A percentile compares a stretch with the other conserved stretches of the same genome.
These are phyloP conservation scores for Skeletonema tropicum DNA, from an alignment of 108 stramenopile species.

Conservation along the genomic window DNA sequence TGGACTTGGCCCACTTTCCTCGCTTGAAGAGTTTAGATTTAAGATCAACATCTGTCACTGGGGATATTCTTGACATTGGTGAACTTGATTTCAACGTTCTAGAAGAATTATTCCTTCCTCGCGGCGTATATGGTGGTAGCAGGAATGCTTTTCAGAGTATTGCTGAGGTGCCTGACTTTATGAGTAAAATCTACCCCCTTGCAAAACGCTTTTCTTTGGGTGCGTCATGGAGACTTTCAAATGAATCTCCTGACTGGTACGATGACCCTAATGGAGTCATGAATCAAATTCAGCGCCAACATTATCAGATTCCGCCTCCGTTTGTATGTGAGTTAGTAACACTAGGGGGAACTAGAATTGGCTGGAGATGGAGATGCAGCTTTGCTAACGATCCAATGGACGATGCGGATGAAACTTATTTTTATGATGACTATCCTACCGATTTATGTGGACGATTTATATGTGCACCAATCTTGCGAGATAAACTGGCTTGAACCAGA, in stretches of 20 bases:
- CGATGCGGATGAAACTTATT: too few species aligned
- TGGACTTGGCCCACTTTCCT: conserved; percentile 24
- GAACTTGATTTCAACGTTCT: not conserved
- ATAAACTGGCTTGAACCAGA: too few species aligned
- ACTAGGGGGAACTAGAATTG: too few species aligned
- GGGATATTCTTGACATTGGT: not conserved
- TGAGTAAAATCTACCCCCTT: not conserved
- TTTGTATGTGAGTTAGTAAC: not conserved
- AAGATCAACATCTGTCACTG: not conserved
- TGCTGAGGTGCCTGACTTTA: not conserved
- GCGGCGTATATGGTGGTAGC: not conserved
- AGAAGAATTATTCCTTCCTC: not conserved
- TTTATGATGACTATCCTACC: too few species aligned
- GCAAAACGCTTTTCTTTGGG: not conserved
- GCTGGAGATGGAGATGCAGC: too few species aligned
- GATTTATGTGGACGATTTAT: too few species aligned
- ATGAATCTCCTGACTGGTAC: conserved; percentile 5
- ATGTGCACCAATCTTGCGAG: too few species aligned
- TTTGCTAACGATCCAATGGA: too few species aligned
- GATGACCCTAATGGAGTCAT: not conserved
- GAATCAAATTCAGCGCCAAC: too few species aligned
- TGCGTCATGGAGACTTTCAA: not conserved
- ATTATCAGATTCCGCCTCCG: not conserved
- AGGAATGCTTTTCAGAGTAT: not conserved
- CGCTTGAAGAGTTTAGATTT: conserved; percentile 1